Base-by-base conservation (phyloP, 352 stramenopile genomes). In the Pythium monospermum region DNA sequence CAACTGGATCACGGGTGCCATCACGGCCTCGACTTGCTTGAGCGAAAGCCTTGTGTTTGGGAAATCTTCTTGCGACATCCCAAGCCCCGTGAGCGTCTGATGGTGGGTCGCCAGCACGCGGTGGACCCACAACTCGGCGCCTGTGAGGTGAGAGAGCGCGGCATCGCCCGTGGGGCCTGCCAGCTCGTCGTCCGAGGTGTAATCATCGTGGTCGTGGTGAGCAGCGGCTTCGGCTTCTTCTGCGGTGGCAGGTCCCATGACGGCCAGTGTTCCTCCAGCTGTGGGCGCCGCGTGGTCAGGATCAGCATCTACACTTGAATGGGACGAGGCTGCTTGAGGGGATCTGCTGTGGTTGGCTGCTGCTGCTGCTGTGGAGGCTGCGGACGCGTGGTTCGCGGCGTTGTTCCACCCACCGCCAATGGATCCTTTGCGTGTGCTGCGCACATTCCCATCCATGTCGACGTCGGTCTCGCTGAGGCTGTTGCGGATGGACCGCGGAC, bases 41-140 rank as follows among this genome's bases (percentile, higher is more conserved):
- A 87, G 61, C 49, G 79, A 87, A 26, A 90, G 58, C 27, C 71
- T 62, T 13, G 79, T 84, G 57, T 87, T 90, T 2, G 76, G 79
- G 46, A 90, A 90, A 11, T 70, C 67, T 18, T 54, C 55, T 23
- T 65, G 60, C 23, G 78, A 68, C 23, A 90, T 42, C 0, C 69
- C 70, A 2, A 90, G 58, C 43, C 59, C 38, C 25, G 66, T 33
- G 21, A 90, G 61, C 36, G 76, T 87, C 27, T 82, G 68, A 48
- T 78, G 72, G 66, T 90, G 76, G 18, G 72, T 85, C 16, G 71
- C 56, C 18, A 90, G 62, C 49, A 90, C 59, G 25, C 78, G 76
- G 42, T 87, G 76, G 26, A 90, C 72, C 46, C 82, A 84, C 8
- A 87, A 65, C 45, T 90, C 73, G 33, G 84, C 73, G 15, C 78